These are phyloP conservation scores for Holtermannia corniformis DNA, from an alignment of 768 basidiomycete species.

Conservation along the genomic window DNA sequence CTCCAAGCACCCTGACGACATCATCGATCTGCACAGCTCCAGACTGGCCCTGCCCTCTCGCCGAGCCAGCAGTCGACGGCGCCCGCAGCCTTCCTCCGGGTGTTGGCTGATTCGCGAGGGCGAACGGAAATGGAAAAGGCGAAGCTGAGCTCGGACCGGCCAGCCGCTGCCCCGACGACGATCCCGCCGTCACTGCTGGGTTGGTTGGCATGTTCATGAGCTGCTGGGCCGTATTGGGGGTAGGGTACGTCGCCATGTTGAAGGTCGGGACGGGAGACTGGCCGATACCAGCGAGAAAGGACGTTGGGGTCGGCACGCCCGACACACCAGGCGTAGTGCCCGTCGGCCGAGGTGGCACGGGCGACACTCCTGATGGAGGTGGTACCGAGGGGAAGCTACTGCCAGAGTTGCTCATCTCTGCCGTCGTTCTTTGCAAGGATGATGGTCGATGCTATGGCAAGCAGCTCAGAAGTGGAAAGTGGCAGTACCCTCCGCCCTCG, in stretches of 20 bases:
- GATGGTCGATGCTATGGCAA: too few relatives aligned
- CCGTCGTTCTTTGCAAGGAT: too few relatives aligned
- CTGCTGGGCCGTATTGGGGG: not conserved
- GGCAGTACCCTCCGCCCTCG: too few relatives aligned
- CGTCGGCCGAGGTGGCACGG: too few relatives aligned
- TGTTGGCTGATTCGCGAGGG: not conserved
- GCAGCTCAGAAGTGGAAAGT: too few relatives aligned
- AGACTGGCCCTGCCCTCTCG: not conserved
- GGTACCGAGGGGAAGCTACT: too few relatives aligned
- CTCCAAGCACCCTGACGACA: not conserved
- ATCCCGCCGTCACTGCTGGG: not conserved
- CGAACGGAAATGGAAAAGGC: not conserved
- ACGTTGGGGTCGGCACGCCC: too few relatives aligned
- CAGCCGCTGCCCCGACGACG: not conserved
- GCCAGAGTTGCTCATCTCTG: too few relatives aligned
- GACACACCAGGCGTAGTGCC: too few relatives aligned
- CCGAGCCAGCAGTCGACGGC: not conserved
- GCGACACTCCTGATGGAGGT: too few relatives aligned
- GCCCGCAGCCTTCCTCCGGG: not conserved
- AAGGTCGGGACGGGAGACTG: not conserved
- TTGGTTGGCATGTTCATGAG: not conserved
- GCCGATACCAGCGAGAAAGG: not conserved
- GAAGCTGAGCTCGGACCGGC: not conserved
- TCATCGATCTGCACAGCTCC: not conserved
- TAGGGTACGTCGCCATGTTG: not conserved